phyloP scores from a whole-genome alignment of 768 basidiomycete genomes.

The Tricholoma hemisulphureum region DNA sequence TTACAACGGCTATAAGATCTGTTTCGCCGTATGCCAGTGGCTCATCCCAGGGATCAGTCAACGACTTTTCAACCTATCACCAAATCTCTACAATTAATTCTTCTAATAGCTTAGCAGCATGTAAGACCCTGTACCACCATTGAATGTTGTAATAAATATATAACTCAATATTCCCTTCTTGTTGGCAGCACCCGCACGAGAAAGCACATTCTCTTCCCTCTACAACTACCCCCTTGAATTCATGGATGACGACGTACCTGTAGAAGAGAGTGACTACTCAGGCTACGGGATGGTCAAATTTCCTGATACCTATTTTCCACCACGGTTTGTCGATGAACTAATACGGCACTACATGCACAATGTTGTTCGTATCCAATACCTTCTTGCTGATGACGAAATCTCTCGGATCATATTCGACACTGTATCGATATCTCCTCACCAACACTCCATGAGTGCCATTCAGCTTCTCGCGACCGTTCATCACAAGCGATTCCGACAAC shows the following conservation, averaged over 20 bases:
- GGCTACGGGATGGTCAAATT: background rate
- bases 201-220: slow-evolving; percentile 28
- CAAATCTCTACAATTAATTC: slow-evolving; percentile 11
- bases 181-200: slow-evolving; percentile 23
- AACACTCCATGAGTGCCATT: slow-evolving; percentile 55
- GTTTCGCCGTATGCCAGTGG: slow-evolving; percentile 20
- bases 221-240: slow-evolving; percentile 17
- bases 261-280: background rate
- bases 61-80: slow-evolving; percentile 19
- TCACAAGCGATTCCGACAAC: slow-evolving; percentile 24
- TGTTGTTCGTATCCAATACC: slow-evolving; percentile 68
- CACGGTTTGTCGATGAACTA: slow-evolving; percentile 25
- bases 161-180: slow-evolving; percentile 49
- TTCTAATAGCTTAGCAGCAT: slow-evolving; percentile 59
- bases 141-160: slow-evolving; percentile 69
- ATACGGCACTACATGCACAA: slow-evolving; percentile 53
- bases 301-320: slow-evolving; percentile 17
- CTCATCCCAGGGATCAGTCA: slow-evolving; percentile 16
- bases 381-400: slow-evolving; percentile 55
- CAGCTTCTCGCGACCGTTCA: slow-evolving; percentile 65
- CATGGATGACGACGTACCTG: background rate
- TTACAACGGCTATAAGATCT: slow-evolving; percentile 14
- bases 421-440: slow-evolving; percentile 44
- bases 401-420: slow-evolving; percentile 49
- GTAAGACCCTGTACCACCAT: slow-evolving; percentile 74